Percentiles rank a stretch among this genome's conserved stretches.
These are phyloP conservation scores for Phialocephala sp. DNA, from an alignment of 2,329 filamentous ascomycete species.

Conservation along the genomic window DNA sequence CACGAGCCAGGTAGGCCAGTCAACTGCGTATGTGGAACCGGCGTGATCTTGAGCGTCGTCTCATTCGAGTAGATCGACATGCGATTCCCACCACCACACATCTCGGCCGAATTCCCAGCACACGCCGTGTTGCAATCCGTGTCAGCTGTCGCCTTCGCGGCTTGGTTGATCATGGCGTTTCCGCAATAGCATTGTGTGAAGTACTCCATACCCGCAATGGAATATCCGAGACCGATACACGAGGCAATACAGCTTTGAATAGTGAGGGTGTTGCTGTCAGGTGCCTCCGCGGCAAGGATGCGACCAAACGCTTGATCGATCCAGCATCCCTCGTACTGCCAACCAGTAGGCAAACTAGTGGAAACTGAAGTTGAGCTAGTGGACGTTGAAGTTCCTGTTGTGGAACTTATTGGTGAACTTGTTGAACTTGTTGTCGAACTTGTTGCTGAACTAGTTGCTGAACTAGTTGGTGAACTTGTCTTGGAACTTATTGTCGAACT, in stretches of 20 bases:
- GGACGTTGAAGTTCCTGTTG: too few relatives aligned
- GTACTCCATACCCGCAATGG: constrained; percentile 45
- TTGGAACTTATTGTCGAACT: too few relatives aligned
- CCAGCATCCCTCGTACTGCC: constrained; percentile 37
- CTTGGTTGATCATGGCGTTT: constrained; percentile 34
- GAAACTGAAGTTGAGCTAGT: constrained; percentile 15
- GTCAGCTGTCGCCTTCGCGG: constrained; percentile 41
- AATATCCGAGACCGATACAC: constrained; percentile 37
- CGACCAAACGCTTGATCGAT: constrained; percentile 32
- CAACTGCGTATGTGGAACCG: constrained; percentile 26
- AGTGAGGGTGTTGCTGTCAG: constrained; percentile 29
- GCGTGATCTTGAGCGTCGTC: constrained; percentile 24
- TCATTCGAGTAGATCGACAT: constrained; percentile 37
- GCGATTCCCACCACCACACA: constrained; percentile 42
- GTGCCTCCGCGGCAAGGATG: constrained; percentile 27
- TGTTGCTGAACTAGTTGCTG: too few relatives aligned
- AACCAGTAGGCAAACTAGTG: constrained; percentile 31
- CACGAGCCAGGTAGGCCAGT: constrained; percentile 32
- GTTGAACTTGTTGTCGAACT: too few relatives aligned
- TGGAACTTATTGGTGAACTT: too few relatives aligned
- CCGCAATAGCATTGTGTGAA: constrained; percentile 41
- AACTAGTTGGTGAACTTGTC: too few relatives aligned
- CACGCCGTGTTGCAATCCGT: constrained; percentile 40
- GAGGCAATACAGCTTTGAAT: constrained; percentile 42
- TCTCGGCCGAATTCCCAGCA: constrained; percentile 39